Evolutionary conservation across 495 filamentous ascomycete species (phyloP).

Genomic region (Lasiosphaeriaceae sp.): DNA sequence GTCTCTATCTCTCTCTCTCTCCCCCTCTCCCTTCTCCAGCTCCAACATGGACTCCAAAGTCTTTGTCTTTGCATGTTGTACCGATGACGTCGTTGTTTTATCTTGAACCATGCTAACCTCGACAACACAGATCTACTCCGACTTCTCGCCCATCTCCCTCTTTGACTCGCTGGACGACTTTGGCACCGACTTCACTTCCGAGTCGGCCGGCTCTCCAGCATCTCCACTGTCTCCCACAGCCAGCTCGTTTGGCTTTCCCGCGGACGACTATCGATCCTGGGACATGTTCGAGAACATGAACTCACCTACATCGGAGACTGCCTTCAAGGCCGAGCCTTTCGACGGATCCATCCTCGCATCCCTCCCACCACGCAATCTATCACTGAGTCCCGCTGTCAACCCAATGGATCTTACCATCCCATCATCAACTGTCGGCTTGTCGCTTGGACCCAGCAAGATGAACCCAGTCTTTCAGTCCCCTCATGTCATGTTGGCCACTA

Average conservation of each 20-base stretch:
- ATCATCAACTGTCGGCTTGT: background rate
- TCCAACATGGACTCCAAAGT: too few relatives aligned
- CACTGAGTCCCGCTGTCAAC: constrained; percentile 28
- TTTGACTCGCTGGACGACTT: constrained; percentile 22
- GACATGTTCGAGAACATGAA: constrained; percentile 14
- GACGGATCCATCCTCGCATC: constrained; percentile 7
- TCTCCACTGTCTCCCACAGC: constrained; percentile 26
- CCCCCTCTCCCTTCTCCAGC: background rate
- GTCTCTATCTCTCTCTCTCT: background rate
- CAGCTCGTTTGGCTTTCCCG: constrained; percentile 21
- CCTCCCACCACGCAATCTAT: constrained; percentile 3
- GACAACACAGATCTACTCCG: constrained; percentile 15
- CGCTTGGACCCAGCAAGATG: background rate
- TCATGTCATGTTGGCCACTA: constrained; percentile 8
- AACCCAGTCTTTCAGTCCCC: constrained; percentile 14
- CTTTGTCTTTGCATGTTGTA: too few relatives aligned
- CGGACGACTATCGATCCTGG: constrained; percentile 21
- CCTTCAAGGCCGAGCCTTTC: constrained; percentile 19
- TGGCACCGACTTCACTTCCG: constrained; percentile 26
- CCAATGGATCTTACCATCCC: constrained; percentile 25
- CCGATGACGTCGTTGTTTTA: too few relatives aligned
- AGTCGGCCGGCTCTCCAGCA: constrained; percentile 24
- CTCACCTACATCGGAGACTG: constrained; percentile 15
- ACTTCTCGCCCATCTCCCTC: constrained; percentile 25
- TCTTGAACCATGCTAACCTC: constrained; percentile 11